Percentiles rank a stretch among this genome's conserved stretches.
phyloP scores from a whole-genome alignment of 1,139 yeast genomes.

The Wickerhamomyces sp. region DNA sequence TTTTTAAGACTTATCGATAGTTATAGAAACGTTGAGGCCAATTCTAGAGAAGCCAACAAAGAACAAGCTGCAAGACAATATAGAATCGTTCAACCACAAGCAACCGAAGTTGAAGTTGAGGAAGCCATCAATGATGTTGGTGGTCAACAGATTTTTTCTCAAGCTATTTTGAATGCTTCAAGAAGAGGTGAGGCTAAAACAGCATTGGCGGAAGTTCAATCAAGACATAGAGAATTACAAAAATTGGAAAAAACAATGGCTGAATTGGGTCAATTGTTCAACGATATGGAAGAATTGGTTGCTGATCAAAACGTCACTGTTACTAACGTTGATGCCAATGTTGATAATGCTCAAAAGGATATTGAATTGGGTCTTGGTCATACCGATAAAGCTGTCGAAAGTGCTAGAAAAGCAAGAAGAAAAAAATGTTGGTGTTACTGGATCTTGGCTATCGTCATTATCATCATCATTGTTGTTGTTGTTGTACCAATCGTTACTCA shows the following conservation, averaged over 20 bases:
- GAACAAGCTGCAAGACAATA: conserved; percentile 91
- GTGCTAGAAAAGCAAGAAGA: conserved; percentile 87
- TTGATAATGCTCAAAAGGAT: conserved; percentile 79
- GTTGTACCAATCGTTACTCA: conserved; percentile 22
- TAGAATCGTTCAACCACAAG: conserved; percentile 89
- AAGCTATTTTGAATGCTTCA: conserved; percentile 85
- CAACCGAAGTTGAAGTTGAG: conserved; percentile 76
- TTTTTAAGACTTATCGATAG: conserved; percentile 83
- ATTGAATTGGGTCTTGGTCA: conserved; percentile 94
- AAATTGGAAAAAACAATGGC: conserved; percentile 95
- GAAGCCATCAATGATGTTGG: conserved; percentile 82
- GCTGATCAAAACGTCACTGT: conserved; percentile 93
- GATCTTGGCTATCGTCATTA: conserved; percentile 52
- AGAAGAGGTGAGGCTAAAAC: conserved; percentile 97
- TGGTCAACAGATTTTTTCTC: conserved; percentile 89
- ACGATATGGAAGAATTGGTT: conserved; percentile 94
- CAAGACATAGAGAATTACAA: conserved; percentile 92
- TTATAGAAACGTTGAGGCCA: conserved; percentile 81
- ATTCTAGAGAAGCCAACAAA: conserved; percentile 79
- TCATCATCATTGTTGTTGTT: conserved; percentile 64
- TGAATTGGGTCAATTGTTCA: conserved; percentile 89
- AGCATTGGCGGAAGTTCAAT: conserved; percentile 92
- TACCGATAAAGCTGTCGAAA: conserved; percentile 82
- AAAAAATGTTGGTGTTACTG: conserved; percentile 86
- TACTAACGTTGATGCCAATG: conserved; percentile 77